Base-by-base conservation (phyloP, 202 grass and related monocot genomes). In the Bolboschoenoplectus hybrid region DNA sequence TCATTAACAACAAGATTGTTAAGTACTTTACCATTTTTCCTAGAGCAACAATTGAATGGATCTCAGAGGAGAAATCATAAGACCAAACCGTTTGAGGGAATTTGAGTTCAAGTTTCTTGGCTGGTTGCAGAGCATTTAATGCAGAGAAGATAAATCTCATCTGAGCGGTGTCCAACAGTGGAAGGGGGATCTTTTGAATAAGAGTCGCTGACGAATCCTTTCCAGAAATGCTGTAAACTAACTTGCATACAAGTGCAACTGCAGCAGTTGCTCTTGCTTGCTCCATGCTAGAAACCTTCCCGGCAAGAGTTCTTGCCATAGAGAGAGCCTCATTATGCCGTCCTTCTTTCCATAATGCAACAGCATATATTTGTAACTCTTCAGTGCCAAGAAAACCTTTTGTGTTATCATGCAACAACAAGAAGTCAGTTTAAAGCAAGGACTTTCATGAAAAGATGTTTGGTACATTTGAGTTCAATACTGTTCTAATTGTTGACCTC, bases 291-390 rank as follows among this genome's bases (percentile, higher is more conserved):
- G 87, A 80, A 84, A 95, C 61, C 86, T 88, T 94, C 76, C 91
- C 87, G 86, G 89, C 84, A 72, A 98, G 89, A 43, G 88, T 85
- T 89, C 86, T 92, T 62, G 91, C 92, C 81, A 94, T 67, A 58
- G 86, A 83, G 35, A 98, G 90, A 85, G 93, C 91, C 83, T 86
- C 85, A 16, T 98, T 87, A 47, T 47, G 82, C 16, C 50, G 90
- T 63, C 93, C 93, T 86, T 83, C 82, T 92, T 94, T 98, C 90
- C 91, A 98, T 87, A 98, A 90, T 91, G 93, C 87, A 92, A 98
- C 14, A 89, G 93, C 91, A 81, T 98, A 94, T 89, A 95, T 86
- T 88, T 95, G 96, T 68, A 98, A 88, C 78, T 92, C 93, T 32
- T 95, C 90, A 41, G 51, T 5, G 38, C 61, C 91, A 78, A 95